A percentile compares a stretch with the other conserved stretches of the same genome.
Evolutionary conservation across 2,329 filamentous ascomycete genomes (phyloP).

Genomic region (Elsinoe necatrix): DNA sequence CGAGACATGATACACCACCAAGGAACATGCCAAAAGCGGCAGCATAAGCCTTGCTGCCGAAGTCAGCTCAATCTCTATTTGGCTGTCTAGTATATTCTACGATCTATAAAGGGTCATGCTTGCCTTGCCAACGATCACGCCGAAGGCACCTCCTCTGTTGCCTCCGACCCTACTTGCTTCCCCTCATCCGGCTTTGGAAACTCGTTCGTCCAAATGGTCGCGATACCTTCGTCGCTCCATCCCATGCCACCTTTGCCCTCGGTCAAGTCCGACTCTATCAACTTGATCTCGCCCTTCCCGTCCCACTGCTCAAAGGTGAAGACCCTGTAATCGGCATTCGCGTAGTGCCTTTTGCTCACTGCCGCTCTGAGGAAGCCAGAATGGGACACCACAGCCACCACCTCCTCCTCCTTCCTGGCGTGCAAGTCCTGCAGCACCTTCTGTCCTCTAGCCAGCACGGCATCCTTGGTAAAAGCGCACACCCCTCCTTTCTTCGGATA

Average conservation of each 20-base stretch:
- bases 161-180: conserved; percentile 14
- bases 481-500: conserved; percentile 55
- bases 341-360: conserved; percentile 43
- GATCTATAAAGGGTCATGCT: background rate
- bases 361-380: conserved; percentile 54
- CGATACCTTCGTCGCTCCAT: conserved; percentile 35
- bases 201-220: conserved; percentile 20
- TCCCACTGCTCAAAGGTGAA: conserved; percentile 45
- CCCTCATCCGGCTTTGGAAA: conserved; percentile 22
- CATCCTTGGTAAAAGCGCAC: conserved; percentile 47
- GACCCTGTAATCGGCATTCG: conserved; percentile 57
- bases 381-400: conserved; percentile 58
- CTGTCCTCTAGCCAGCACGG: conserved; percentile 50
- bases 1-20: background rate
- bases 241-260: conserved; percentile 44
- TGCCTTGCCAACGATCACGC: background rate
- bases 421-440: conserved; percentile 44
- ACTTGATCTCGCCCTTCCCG: conserved; percentile 27
- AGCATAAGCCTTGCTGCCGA: background rate
- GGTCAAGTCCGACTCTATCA: conserved; percentile 45
- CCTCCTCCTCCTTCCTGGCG: conserved; percentile 49
- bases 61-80: background rate
- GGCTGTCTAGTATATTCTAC: conserved; percentile 18
- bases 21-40: background rate
- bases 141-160: conserved; percentile 18